A percentile compares a stretch with the other conserved stretches of the same genome.
Conservation (phyloP, 371 early-diverging fungal species). For the Mortierella sp. region DNA sequence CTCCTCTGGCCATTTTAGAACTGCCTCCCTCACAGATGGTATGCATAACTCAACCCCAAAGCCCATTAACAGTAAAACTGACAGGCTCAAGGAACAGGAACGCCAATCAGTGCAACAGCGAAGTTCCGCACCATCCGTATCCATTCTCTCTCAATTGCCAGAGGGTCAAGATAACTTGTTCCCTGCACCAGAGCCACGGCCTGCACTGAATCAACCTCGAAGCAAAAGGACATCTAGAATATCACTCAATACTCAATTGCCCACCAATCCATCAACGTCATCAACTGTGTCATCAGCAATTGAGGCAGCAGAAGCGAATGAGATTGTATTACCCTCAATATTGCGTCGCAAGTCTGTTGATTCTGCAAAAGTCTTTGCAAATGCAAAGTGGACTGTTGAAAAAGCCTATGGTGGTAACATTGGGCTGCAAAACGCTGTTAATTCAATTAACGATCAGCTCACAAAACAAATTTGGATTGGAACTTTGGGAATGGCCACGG, state of each 20-base stretch:
- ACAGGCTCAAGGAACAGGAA: constrained; percentile 39
- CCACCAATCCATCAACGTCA: background rate
- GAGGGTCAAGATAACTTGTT: constrained; percentile 31
- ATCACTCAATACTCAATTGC: constrained; percentile 19
- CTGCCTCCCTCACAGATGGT: constrained; percentile 12
- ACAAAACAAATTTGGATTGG: constrained; percentile 80
- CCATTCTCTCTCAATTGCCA: constrained; percentile 33
- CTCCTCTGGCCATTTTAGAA: constrained; percentile 33
- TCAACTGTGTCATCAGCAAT: constrained; percentile 16
- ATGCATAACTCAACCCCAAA: constrained; percentile 31
- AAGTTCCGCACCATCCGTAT: constrained; percentile 28
- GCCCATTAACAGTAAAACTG: constrained; percentile 38
- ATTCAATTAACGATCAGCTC: constrained; percentile 69
- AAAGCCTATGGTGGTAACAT: constrained; percentile 86
- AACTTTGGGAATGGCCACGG: constrained; percentile 82
- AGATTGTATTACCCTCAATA: background rate
- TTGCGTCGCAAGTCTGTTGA: constrained; percentile 52
- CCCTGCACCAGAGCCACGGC: constrained; percentile 33
- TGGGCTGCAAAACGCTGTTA: constrained; percentile 91
- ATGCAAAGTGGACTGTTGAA: constrained; percentile 75
- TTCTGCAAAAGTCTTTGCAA: constrained; percentile 62
- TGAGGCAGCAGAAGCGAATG: background rate
- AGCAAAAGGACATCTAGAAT: constrained; percentile 31
- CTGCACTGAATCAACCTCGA: constrained; percentile 40
- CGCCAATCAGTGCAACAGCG: constrained; percentile 26